Evolutionary conservation across 148 eudicot genomes (phyloP), one percentile per base, ranked within the genome.

Genomic region (Drosera capensis): DNA sequence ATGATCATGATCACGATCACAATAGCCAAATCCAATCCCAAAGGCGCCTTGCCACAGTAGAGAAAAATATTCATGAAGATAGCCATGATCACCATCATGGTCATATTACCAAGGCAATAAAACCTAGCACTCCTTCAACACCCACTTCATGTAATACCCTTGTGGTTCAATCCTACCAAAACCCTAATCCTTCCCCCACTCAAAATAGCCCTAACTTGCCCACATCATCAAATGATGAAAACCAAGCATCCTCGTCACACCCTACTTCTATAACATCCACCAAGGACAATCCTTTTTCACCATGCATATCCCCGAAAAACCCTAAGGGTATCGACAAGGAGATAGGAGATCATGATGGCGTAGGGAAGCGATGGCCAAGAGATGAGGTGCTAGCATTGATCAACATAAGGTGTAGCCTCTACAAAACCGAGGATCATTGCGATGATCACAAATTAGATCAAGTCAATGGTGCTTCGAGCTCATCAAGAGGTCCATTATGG

Each of bases 341-440:
- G 15, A 12, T 18, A 13, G 53, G 51, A 9, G 51, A 58, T 2
- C 55, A 52, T 23, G 78, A 69, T 40, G 86, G 75, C 20, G 47
- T 29, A 0, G 93, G 93, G 3, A 68, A 75, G 62, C 66, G 96
- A 65, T 87, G 96, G 96, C 94, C 94, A 6, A 82, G 75, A 49
- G 96, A 83, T 12, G 82, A 87, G 61, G 94, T 87, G 18, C 46
- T 76, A 51, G 94, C 86, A 50, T 49, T 87, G 64, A 87, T 87
- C 51, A 70, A 68, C 74, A 63, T 87, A 42, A 73, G 87, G 62
- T 73, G 93, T 20, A 86, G 67, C 46, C 41, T 72, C 28, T 46
- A 40, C 26, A 72, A 12, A 40, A 63, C 52, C 21, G 47, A 25
- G 8, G 30, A 63, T 20, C 58, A 38, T 21, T 56, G 25, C 24